Percentiles rank a stretch among this genome's conserved stretches.
Evolutionary conservation across 768 basidiomycete genomes (phyloP).

Genomic region (Mycena capillaripes): DNA sequence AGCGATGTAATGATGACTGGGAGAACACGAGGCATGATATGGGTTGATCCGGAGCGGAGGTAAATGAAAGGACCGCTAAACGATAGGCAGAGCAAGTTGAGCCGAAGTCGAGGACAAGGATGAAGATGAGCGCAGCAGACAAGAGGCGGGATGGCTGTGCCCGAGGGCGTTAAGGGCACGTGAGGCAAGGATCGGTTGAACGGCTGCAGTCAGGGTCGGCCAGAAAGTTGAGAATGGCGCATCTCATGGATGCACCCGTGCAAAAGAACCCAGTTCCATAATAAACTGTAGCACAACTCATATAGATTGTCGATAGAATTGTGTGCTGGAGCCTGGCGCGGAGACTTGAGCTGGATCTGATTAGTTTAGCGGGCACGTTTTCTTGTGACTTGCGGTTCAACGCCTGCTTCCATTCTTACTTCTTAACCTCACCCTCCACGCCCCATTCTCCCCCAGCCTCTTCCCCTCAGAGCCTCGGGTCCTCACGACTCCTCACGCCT

Average conservation of each 20-base stretch:
- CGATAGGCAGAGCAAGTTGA: neutral
- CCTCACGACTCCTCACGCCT: constrained; percentile 74
- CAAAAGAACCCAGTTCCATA: neutral
- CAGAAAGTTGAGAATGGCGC: too few relatives aligned
- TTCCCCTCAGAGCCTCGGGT: constrained; percentile 31
- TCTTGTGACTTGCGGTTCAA: neutral
- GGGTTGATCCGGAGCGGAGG: constrained; percentile 27
- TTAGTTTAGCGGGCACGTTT: constrained; percentile 20
- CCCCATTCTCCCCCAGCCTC: constrained; percentile 31
- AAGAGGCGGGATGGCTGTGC: neutral
- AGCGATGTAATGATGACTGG: constrained; percentile 18
- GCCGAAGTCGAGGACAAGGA: neutral
- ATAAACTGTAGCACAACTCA: too few relatives aligned
- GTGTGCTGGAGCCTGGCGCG: neutral
- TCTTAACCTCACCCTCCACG: constrained; percentile 36
- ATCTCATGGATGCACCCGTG: too few relatives aligned
- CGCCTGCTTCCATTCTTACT: constrained; percentile 3
- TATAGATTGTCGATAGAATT: neutral
- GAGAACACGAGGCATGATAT: constrained; percentile 34
- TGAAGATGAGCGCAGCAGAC: neutral
- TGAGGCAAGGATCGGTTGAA: too few relatives aligned
- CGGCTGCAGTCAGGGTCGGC: too few relatives aligned
- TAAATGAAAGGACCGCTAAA: constrained; percentile 1
- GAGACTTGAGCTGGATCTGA: neutral
- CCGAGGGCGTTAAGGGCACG: neutral